Conservation (phyloP, 2,329 filamentous ascomycete genomes). For the Sarocladiaceae sp. region DNA sequence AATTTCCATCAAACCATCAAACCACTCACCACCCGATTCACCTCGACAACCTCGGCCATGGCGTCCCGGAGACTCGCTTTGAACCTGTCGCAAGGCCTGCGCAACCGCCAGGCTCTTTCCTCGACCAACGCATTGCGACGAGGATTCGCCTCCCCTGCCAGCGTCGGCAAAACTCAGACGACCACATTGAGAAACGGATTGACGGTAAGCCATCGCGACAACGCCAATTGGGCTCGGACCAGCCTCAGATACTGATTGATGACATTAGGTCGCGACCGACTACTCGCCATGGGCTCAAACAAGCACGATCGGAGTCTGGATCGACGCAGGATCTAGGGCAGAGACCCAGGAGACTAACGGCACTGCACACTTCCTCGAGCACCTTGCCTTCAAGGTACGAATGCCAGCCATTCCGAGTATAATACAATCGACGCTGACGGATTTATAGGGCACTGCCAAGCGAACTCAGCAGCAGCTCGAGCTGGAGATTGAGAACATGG, state of each 20-base stretch:
- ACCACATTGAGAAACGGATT: constrained; percentile 97
- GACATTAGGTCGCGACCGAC: constrained; percentile 83
- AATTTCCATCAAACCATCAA: constrained; percentile 53
- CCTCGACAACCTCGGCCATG: constrained; percentile 61
- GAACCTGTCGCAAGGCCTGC: constrained; percentile 86
- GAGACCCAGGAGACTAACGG: constrained; percentile 99
- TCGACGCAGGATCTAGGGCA: constrained; percentile 95
- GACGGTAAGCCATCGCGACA: constrained; percentile 60
- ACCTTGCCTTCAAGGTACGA: constrained; percentile 96
- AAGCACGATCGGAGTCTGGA: constrained; percentile 97
- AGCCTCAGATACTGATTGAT: constrained; percentile 20
- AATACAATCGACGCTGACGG: not conserved
- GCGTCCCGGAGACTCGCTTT: constrained; percentile 96
- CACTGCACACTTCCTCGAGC: constrained; percentile 98
- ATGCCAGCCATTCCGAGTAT: not conserved
- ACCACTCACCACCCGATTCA: constrained; percentile 45
- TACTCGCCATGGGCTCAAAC: constrained; percentile 98
- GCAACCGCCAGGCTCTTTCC: constrained; percentile 80
- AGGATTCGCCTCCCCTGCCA: constrained; percentile 84
- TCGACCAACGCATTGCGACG: constrained; percentile 73
- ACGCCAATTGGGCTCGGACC: constrained; percentile 34
- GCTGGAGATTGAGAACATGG: constrained; percentile 99
- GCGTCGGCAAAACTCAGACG: constrained; percentile 80
- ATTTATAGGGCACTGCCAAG: constrained; percentile 76
- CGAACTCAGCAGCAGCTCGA: constrained; percentile 96